A percentile compares a stretch with the other conserved stretches of the same genome.
Conservation (phyloP, 768 basidiomycete genomes). For the Psilocybe cubensis region DNA sequence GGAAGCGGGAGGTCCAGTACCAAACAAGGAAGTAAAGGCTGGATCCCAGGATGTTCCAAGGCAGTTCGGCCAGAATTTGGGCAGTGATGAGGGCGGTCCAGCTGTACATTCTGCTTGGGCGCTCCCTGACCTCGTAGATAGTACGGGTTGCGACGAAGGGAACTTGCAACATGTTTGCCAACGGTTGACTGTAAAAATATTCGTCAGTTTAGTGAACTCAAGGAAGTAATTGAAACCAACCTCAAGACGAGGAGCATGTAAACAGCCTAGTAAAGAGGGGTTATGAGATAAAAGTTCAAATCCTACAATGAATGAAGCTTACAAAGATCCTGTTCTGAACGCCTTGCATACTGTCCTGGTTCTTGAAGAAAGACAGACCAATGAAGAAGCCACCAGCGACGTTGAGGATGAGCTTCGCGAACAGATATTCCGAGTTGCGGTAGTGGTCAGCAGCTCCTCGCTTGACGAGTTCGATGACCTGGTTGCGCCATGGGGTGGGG, state of each 20-base stretch:
- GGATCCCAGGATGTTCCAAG: conserved; percentile 63
- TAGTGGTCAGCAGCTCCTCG: conserved; percentile 52
- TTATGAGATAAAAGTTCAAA: background rate
- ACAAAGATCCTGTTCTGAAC: conserved; percentile 69
- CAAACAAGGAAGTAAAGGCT: conserved; percentile 64
- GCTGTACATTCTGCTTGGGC: conserved; percentile 63
- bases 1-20: conserved; percentile 71
- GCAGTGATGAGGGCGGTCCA: conserved; percentile 63
- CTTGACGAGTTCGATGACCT: conserved; percentile 42
- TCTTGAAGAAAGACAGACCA: conserved; percentile 62
- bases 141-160: conserved; percentile 57
- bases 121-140: conserved; percentile 69
- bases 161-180: conserved; percentile 65
- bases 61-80: conserved; percentile 57
- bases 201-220: background rate
- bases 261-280: conserved; percentile 38
- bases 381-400: conserved; percentile 57
- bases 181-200: conserved; percentile 38
- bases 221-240: conserved; percentile 12
- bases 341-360: conserved; percentile 53
- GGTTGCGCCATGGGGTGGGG: conserved; percentile 55
- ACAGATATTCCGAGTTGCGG: conserved; percentile 58
- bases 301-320: conserved; percentile 24
- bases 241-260: conserved; percentile 54
- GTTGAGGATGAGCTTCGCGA: conserved; percentile 59